Evolutionary conservation across 441 rosid species (phyloP).

Genomic region (Erodium texanum): DNA sequence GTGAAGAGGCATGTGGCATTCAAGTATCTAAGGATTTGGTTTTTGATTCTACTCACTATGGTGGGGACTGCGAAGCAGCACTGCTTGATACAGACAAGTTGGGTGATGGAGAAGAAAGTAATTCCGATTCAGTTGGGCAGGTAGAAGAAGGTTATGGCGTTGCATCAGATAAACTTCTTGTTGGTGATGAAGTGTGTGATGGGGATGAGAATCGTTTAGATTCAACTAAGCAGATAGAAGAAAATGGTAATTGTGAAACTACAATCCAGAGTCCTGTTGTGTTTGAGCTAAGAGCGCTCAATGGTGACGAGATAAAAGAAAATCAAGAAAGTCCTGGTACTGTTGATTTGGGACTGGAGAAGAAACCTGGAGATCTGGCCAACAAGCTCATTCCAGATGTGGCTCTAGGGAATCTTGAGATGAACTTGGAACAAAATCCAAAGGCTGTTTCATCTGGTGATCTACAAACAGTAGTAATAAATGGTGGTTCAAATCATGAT

Average conservation of each 20-base stretch:
- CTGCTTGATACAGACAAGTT: constrained; percentile 5
- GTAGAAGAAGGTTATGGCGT: background rate
- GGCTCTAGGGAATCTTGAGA: constrained; percentile 13
- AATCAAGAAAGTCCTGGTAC: background rate
- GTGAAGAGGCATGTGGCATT: too few species aligned
- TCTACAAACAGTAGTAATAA: constrained; percentile 20
- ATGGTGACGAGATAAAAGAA: constrained; percentile 12
- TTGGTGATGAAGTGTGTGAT: constrained; percentile 1
- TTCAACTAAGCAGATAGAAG: background rate
- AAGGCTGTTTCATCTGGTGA: constrained; percentile 13
- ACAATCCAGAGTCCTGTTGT: constrained; percentile 8
- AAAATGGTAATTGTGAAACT: background rate
- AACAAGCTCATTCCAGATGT: constrained; percentile 3
- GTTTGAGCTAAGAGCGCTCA: constrained; percentile 9
- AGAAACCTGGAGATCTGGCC: constrained; percentile 18
- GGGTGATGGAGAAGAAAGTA: background rate
- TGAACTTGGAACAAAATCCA: constrained; percentile 21
- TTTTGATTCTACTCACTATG: background rate
- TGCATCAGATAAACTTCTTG: too few species aligned
- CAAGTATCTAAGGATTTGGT: too few species aligned
- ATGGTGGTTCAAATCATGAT: constrained; percentile 11
- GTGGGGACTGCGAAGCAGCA: background rate
- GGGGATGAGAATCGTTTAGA: background rate
- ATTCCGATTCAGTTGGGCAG: background rate
- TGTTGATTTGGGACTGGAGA: constrained; percentile 22